Conservation (phyloP, 2,329 filamentous ascomycete species). For the Tothia fuscella region DNA sequence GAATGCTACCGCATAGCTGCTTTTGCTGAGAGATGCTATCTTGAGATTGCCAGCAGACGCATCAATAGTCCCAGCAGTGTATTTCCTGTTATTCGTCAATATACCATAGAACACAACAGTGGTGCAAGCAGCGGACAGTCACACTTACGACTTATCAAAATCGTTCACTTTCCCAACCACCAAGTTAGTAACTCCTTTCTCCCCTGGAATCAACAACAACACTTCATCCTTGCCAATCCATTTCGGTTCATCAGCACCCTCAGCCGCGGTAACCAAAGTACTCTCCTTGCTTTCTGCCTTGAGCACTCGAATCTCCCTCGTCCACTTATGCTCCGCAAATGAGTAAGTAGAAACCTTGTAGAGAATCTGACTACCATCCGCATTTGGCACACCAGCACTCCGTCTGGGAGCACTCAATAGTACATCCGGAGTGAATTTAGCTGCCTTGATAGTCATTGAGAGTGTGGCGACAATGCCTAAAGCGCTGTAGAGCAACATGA, state of each 20-base stretch:
- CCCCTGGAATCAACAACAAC: slow-evolving; percentile 38
- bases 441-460: slow-evolving; percentile 57
- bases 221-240: slow-evolving; percentile 64
- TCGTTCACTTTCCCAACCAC: slow-evolving; percentile 22
- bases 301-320: slow-evolving; percentile 54
- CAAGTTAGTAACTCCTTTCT: slow-evolving; percentile 28
- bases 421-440: slow-evolving; percentile 65
- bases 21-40: slow-evolving; percentile 24
- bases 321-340: slow-evolving; percentile 61
- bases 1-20: slow-evolving; percentile 33
- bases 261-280: slow-evolving; percentile 51
- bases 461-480: neutral
- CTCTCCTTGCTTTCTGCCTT: slow-evolving; percentile 57
- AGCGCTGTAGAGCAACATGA: neutral
- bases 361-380: slow-evolving; percentile 49
- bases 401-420: slow-evolving; percentile 65
- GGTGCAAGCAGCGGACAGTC: neutral
- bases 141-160: slow-evolving; percentile 23
- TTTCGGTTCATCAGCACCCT: slow-evolving; percentile 54
- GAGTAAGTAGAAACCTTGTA: slow-evolving; percentile 67
- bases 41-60: slow-evolving; percentile 39
- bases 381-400: slow-evolving; percentile 58
- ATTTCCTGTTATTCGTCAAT: slow-evolving; percentile 19
- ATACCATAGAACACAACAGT: neutral
- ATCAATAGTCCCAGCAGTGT: slow-evolving; percentile 31